Conservation (phyloP, 345 rosid species). For the Eutrema heterophyllum region DNA sequence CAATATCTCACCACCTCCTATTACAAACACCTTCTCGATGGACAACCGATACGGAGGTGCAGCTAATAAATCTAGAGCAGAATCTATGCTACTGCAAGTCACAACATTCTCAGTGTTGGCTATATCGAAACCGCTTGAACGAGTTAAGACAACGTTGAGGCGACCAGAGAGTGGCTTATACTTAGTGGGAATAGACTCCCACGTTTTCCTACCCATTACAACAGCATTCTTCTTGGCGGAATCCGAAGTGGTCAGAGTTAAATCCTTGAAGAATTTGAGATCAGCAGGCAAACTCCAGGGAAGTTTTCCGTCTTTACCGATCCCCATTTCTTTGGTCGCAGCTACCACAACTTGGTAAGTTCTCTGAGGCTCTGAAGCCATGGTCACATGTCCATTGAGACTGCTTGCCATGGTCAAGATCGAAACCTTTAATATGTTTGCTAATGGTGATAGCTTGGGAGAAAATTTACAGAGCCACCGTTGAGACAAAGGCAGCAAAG, state of each 20-base stretch:
- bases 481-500: conserved; percentile 35
- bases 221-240: conserved; percentile 76
- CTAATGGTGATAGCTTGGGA: conserved; percentile 12
- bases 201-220: conserved; percentile 93
- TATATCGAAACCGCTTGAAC: conserved; percentile 75
- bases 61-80: conserved; percentile 76
- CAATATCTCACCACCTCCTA: conserved; percentile 81
- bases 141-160: conserved; percentile 89
- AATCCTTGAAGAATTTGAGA: conserved; percentile 76
- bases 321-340: conserved; percentile 85
- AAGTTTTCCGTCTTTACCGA: conserved; percentile 79
- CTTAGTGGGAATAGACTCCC: conserved; percentile 84
- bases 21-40: conserved; percentile 87
- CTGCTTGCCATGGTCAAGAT: conserved; percentile 29
- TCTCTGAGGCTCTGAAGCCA: conserved; percentile 46
- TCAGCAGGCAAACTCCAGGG: conserved; percentile 89
- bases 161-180: conserved; percentile 79
- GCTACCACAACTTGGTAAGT: conserved; percentile 85
- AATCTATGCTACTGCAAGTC: conserved; percentile 70
- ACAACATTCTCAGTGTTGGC: conserved; percentile 92
- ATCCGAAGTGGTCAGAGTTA: conserved; percentile 59
- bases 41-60: conserved; percentile 76
- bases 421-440: conserved; percentile 22
- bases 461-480: conserved; percentile 38
- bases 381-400: conserved; percentile 44